Evolutionary conservation across 805 yeast species (phyloP), one percentile per base, ranked within the genome.

Genomic region (Yamadazyma laniorum): DNA sequence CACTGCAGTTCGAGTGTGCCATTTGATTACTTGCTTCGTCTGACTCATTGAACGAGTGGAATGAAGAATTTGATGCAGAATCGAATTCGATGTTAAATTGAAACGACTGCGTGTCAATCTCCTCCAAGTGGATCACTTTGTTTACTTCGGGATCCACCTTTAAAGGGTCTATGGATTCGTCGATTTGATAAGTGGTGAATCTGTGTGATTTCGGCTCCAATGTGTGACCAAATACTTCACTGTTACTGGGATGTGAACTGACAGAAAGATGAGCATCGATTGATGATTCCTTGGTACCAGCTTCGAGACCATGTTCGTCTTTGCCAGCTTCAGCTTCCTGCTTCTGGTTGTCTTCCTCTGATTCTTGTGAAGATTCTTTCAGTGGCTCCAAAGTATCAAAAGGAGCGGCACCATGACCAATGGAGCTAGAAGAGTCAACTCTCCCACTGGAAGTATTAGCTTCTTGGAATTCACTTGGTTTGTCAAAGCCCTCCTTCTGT

Each of bases 81-180:
- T 39, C 40, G 12, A 45, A 27, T 25, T 34, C 37, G 32, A 45
- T 21, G 18, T 46, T 34, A 22, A 46, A 46, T 22, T 41, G 43
- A 29, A 46, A 43, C 11, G 50, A 40, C 29, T 40, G 37, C 22
- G 45, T 36, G 29, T 46, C 41, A 22, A 40, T 29, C 18, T 40
- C 32, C 28, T 32, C 13, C 28, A 45, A 16, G 18, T 46, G 34
- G 15, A 37, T 34, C 15, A 46, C 30, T 19, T 39, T 37, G 18
- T 32, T 36, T 31, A 40, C 34, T 15, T 25, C 40, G 8, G 44
- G 37, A 11, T 36, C 44, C 12, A 36, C 35, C 14, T 34, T 30
- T 14, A 31, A 25, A 5, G 39, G 39, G 22, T 39, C 39, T 11
- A 39, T 25, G 3, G 42, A 29, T 15, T 18, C 13, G 22, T 23